A percentile compares a stretch with the other conserved stretches of the same genome.
Conservation (phyloP, 2,329 filamentous ascomycete species). For the Aureobasidium sp. region DNA sequence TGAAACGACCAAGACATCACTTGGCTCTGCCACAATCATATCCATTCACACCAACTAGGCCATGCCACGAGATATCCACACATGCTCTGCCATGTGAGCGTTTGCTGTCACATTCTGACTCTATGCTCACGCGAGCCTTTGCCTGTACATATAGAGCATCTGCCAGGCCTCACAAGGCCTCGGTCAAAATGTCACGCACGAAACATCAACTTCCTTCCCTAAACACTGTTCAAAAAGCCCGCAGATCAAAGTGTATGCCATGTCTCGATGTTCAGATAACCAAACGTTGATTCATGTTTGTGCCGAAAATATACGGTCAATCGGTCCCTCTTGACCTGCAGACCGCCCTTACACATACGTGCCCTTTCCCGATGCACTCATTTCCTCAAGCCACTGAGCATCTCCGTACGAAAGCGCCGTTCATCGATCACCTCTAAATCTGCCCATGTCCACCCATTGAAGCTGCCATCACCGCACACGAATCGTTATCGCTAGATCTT, state of each 20-base stretch:
- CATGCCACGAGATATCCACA: not conserved
- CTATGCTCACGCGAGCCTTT: not conserved
- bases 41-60: not conserved
- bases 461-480: not conserved
- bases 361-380: not conserved
- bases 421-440: no score
- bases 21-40: not conserved
- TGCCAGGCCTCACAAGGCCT: not conserved
- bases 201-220: not conserved
- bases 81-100: not conserved
- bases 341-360: no score
- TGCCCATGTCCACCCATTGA: no score
- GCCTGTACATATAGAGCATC: conserved; percentile 5
- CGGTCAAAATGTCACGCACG: not conserved
- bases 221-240: not conserved
- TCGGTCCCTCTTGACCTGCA: no score
- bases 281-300: not conserved
- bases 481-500: conserved; percentile 1
- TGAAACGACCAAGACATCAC: not conserved
- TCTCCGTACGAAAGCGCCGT: not conserved
- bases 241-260: not conserved
- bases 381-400: not conserved
- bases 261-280: not conserved
- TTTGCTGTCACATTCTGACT: not conserved
- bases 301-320: not conserved